Conservation (phyloP, 495 filamentous ascomycete genomes). For the Glonium stellatum region DNA sequence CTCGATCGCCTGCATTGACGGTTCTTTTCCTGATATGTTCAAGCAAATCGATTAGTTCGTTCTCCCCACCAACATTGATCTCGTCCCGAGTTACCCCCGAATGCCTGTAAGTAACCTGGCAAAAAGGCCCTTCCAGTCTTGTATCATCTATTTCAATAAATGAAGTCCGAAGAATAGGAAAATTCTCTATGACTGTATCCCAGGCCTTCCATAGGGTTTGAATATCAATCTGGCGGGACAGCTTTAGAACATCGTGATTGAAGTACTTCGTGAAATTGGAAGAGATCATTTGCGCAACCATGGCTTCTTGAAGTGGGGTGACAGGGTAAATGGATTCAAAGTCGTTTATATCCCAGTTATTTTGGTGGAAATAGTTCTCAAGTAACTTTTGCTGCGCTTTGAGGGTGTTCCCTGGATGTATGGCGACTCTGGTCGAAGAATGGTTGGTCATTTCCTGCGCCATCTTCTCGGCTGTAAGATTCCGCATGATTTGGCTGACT, state of each 20-base stretch:
- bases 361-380: conserved; percentile 16
- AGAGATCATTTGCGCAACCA: conserved; percentile 66
- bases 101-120: conserved; percentile 52
- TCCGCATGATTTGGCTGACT: conserved; percentile 61
- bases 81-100: conserved; percentile 21
- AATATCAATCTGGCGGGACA: conserved; percentile 46
- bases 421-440: background rate
- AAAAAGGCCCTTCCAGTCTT: conserved; percentile 48
- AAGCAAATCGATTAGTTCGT: conserved; percentile 21
- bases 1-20: background rate
- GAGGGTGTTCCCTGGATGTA: conserved; percentile 14
- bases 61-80: background rate
- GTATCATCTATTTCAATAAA: conserved; percentile 59
- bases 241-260: conserved; percentile 64
- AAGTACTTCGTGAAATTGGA: conserved; percentile 66
- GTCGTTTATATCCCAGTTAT: conserved; percentile 24
- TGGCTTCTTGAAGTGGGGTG: conserved; percentile 74
- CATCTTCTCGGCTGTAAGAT: conserved; percentile 57
- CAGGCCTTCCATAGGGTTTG: conserved; percentile 53
- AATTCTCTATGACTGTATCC: conserved; percentile 46
- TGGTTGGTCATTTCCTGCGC: conserved; percentile 21
- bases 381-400: conserved; percentile 28
- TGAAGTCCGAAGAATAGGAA: conserved; percentile 66
- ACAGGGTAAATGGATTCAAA: conserved; percentile 54
- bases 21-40: conserved; percentile 22